A percentile compares a stretch with the other conserved stretches of the same genome.
phyloP scores from a whole-genome alignment of 805 yeast species.

The Pichia paraexigua region DNA sequence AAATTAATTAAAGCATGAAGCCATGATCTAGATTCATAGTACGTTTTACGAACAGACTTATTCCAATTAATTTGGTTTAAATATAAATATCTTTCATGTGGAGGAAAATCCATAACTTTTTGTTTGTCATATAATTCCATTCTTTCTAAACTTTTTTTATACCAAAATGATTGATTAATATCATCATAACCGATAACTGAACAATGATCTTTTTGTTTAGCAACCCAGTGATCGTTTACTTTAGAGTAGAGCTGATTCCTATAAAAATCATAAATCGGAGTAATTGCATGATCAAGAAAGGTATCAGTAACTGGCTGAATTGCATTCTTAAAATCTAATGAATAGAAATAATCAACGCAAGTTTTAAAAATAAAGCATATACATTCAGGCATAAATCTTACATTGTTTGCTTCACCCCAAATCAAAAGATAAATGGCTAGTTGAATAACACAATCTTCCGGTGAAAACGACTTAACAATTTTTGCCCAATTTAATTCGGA shows the following conservation, averaged over 20 bases:
- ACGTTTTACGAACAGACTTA: slow-evolving; percentile 65
- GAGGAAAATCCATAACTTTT: slow-evolving; percentile 44
- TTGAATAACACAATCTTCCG: slow-evolving; percentile 53
- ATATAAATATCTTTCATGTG: slow-evolving; percentile 46
- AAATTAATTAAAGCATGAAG: slow-evolving; percentile 64
- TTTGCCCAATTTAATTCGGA: slow-evolving; percentile 44
- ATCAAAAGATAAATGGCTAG: slow-evolving; percentile 61
- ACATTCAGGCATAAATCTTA: slow-evolving; percentile 86
- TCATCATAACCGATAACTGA: slow-evolving; percentile 81
- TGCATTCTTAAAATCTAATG: slow-evolving; percentile 33
- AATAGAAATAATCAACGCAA: slow-evolving; percentile 58
- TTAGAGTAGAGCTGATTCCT: slow-evolving; percentile 45
- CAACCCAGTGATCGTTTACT: slow-evolving; percentile 36
- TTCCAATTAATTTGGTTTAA: slow-evolving; percentile 58
- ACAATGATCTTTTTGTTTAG: slow-evolving; percentile 56
- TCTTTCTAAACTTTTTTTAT: slow-evolving; percentile 56
- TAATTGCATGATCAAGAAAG: slow-evolving; percentile 60
- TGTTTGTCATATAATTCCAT: slow-evolving; percentile 38
- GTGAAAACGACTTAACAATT: slow-evolving; percentile 41
- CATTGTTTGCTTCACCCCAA: slow-evolving; percentile 89
- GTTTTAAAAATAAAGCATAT: slow-evolving; percentile 78
- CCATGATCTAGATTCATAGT: slow-evolving; percentile 70
- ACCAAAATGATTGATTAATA: slow-evolving; percentile 84
- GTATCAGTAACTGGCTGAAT: slow-evolving; percentile 27
- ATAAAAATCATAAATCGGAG: slow-evolving; percentile 63